Evolutionary conservation across 441 rosid species (phyloP).

Genomic region (Monsonia emarginata): DNA sequence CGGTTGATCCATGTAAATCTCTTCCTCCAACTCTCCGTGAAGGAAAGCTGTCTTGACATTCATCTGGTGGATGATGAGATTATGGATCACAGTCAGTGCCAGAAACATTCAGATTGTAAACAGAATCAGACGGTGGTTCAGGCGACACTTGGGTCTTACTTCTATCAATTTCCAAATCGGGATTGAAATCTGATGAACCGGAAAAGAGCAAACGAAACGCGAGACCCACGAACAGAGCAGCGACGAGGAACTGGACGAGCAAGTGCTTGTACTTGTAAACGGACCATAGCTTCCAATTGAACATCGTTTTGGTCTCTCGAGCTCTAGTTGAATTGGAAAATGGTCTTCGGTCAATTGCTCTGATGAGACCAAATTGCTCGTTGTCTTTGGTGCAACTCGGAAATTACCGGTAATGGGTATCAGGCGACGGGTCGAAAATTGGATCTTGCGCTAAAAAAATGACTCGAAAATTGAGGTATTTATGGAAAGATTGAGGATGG

Average conservation of each 20-base stretch:
- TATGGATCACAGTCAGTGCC: too few relatives aligned
- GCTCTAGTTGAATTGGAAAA: too few relatives aligned
- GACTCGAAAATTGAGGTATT: neutral
- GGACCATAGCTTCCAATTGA: slow-evolving; percentile 30
- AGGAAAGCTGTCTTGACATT: too few relatives aligned
- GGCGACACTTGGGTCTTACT: too few relatives aligned
- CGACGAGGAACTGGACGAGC: slow-evolving; percentile 40
- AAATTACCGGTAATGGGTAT: neutral
- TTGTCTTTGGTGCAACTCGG: neutral
- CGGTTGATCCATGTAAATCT: too few relatives aligned
- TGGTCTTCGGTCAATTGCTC: too few relatives aligned
- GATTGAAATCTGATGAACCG: slow-evolving; percentile 35
- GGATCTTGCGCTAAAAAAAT: neutral
- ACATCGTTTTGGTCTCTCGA: slow-evolving; percentile 36
- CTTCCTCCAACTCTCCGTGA: too few relatives aligned
- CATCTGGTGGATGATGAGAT: too few relatives aligned
- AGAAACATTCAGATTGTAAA: too few relatives aligned
- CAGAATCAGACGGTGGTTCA: too few relatives aligned
- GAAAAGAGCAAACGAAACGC: slow-evolving; percentile 45
- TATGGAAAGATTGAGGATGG: neutral
- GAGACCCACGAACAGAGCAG: slow-evolving; percentile 38
- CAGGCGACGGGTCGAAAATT: neutral
- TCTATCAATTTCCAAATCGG: slow-evolving; percentile 34
- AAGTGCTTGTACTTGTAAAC: slow-evolving; percentile 34
- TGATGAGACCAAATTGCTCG: neutral